Conservation (phyloP, 768 basidiomycete genomes). For the Peribolospora baueri region DNA sequence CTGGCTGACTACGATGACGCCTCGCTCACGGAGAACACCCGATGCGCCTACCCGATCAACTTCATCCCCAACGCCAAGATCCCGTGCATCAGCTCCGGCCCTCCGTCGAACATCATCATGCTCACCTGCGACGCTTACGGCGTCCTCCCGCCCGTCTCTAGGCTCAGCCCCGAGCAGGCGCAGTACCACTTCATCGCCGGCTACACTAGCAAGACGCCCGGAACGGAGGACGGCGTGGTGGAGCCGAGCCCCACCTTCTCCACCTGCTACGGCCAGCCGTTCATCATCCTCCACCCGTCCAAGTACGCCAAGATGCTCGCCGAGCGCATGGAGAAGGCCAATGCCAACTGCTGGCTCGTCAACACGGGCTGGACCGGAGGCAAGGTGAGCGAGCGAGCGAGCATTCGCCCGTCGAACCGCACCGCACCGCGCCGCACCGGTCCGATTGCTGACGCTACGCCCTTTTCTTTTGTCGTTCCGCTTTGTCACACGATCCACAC, state of each 20-base stretch:
- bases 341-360: constrained; percentile 91
- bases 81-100: constrained; percentile 61
- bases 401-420: too few species aligned
- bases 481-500: too few species aligned
- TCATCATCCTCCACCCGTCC: constrained; percentile 65
- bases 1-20: constrained; percentile 41
- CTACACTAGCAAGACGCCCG: constrained; percentile 64
- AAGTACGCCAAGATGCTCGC: constrained; percentile 96
- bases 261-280: constrained; percentile 84
- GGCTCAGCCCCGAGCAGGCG: constrained; percentile 77
- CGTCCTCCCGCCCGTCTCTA: constrained; percentile 85
- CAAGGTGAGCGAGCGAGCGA: constrained; percentile 20
- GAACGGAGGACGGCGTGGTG: constrained; percentile 55
- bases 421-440: too few species aligned
- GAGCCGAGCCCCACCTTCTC: constrained; percentile 99
- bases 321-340: constrained; percentile 65
- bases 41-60: constrained; percentile 96
- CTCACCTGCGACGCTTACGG: constrained; percentile 95
- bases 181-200: constrained; percentile 95
- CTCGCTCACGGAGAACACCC: constrained; percentile 89
- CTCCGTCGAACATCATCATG: constrained; percentile 90
- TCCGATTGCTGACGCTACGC: too few species aligned
- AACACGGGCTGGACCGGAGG: constrained; percentile 92
- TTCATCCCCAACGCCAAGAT: constrained; percentile 86
- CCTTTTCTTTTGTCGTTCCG: too few species aligned